Percentiles rank a stretch among this genome's conserved stretches.
These are phyloP conservation scores for Blastocystis sp. DNA, from an alignment of 352 stramenopile genomes.

Conservation along the genomic window DNA sequence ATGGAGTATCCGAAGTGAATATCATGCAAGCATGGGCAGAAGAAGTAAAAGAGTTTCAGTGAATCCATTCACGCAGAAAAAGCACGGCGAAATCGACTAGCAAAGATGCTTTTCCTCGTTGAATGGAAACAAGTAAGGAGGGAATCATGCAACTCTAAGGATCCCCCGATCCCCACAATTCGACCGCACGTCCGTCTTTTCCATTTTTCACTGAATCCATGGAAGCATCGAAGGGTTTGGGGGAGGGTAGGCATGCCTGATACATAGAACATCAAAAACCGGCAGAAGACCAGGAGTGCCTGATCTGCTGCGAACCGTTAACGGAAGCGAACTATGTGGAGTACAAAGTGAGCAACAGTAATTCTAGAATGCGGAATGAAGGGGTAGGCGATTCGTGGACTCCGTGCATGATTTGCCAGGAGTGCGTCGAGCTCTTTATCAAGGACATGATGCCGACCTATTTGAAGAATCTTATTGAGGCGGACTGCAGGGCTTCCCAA, in stretches of 20 bases:
- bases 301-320: conserved; percentile 42
- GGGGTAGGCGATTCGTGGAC: conserved; percentile 28
- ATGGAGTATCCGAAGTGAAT: background rate
- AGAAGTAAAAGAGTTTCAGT: background rate
- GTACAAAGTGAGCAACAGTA: conserved; percentile 38
- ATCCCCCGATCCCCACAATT: background rate
- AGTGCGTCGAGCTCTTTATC: conserved; percentile 29
- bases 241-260: background rate
- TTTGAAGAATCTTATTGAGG: conserved; percentile 44
- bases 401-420: conserved; percentile 53
- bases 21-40: background rate
- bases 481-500: conserved; percentile 51
- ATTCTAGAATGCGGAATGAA: background rate
- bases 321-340: conserved; percentile 60
- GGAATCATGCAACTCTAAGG: background rate
- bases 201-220: background rate
- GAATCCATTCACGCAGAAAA: background rate
- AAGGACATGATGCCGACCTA: conserved; percentile 64
- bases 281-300: conserved; percentile 36
- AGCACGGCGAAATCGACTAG: background rate
- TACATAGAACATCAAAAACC: conserved; percentile 56
- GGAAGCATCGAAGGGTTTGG: background rate
- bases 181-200: background rate
- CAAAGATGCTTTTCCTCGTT: background rate
- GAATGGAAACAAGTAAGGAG: background rate